A percentile compares a stretch with the other conserved stretches of the same genome.
These are phyloP conservation scores for Plectranthus barbatus DNA, from an alignment of 257 asterid genomes.

Conservation along the genomic window DNA sequence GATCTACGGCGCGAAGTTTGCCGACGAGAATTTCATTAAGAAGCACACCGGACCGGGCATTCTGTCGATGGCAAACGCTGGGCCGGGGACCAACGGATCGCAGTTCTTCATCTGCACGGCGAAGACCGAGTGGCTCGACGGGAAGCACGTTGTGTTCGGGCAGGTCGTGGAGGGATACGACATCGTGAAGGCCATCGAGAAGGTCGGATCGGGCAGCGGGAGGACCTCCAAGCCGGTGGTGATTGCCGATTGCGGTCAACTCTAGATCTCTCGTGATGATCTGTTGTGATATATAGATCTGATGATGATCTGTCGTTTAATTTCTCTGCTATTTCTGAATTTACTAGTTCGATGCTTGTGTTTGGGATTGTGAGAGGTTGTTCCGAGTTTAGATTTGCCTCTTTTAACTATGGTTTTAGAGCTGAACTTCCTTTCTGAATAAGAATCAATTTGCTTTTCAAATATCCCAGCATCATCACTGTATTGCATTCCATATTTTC, in stretches of 20 bases:
- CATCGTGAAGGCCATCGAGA: slow-evolving; percentile 51
- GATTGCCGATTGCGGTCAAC: slow-evolving; percentile 56
- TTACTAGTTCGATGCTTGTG: not conserved
- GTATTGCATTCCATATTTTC: not conserved
- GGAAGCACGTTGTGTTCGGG: slow-evolving; percentile 72
- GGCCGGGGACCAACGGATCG: slow-evolving; percentile 64
- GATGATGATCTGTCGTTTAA: slow-evolving; percentile 21
- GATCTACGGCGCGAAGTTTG: slow-evolving; percentile 52
- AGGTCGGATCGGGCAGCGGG: slow-evolving; percentile 59
- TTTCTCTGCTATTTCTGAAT: not conserved
- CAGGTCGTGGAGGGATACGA: slow-evolving; percentile 52
- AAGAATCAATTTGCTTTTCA: slow-evolving; percentile 11
- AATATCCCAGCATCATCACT: not conserved
- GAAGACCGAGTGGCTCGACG: slow-evolving; percentile 65
- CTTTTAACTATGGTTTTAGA: slow-evolving; percentile 11
- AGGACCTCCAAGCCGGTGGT: slow-evolving; percentile 52
- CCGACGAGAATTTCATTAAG: slow-evolving; percentile 60
- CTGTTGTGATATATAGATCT: slow-evolving; percentile 30
- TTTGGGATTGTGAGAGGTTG: slow-evolving; percentile 15
- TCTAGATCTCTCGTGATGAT: slow-evolving; percentile 39
- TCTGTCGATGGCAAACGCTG: slow-evolving; percentile 70
- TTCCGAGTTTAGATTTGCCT: slow-evolving; percentile 5
- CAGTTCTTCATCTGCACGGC: slow-evolving; percentile 66
- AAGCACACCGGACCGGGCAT: slow-evolving; percentile 62
- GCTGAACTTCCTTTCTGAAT: slow-evolving; percentile 20